Percentiles rank a stretch among this genome's conserved stretches.
phyloP scores from a whole-genome alignment of 2,329 filamentous ascomycete genomes.

The Scleromitrula shiraiana region DNA sequence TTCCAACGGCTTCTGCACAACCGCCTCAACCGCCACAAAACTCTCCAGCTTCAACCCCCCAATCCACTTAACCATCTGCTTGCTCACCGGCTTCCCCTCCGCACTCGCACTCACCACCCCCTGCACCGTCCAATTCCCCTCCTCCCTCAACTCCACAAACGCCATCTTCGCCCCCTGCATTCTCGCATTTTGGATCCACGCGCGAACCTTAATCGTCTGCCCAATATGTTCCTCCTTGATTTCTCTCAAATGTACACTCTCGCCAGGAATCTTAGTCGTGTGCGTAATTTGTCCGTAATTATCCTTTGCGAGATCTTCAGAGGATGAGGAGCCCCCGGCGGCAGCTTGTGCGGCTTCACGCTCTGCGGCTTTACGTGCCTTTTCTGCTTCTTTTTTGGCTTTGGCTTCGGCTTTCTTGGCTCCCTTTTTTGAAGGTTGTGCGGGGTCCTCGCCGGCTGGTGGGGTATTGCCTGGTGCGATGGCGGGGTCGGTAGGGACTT shows the following conservation, averaged over 20 bases:
- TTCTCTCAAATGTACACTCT: slow-evolving; percentile 51
- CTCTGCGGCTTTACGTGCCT: slow-evolving; percentile 64
- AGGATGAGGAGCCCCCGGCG: slow-evolving; percentile 51
- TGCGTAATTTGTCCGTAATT: slow-evolving; percentile 70
- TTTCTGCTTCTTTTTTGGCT: slow-evolving; percentile 80
- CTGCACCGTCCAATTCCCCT: slow-evolving; percentile 71
- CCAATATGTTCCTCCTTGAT: slow-evolving; percentile 59
- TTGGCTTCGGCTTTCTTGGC: slow-evolving; percentile 79
- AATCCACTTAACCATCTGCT: slow-evolving; percentile 94
- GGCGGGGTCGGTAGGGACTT: slow-evolving; percentile 14
- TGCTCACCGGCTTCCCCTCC: slow-evolving; percentile 57
- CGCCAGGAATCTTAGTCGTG: slow-evolving; percentile 44
- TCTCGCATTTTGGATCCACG: slow-evolving; percentile 78
- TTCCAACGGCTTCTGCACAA: slow-evolving; percentile 73
- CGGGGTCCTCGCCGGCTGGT: slow-evolving; percentile 9
- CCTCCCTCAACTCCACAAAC: slow-evolving; percentile 77
- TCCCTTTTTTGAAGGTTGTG: slow-evolving; percentile 59
- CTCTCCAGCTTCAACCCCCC: slow-evolving; percentile 69
- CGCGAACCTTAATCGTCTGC: slow-evolving; percentile 67
- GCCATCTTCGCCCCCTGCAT: slow-evolving; percentile 86
- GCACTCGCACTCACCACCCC: slow-evolving; percentile 63
- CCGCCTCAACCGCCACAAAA: slow-evolving; percentile 72
- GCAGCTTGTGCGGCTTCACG: slow-evolving; percentile 64
- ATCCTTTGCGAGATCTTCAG: slow-evolving; percentile 61
- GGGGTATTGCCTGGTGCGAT: slow-evolving; percentile 1